A percentile compares a stretch with the other conserved stretches of the same genome.
These are phyloP conservation scores for Ilex asprella DNA, from an alignment of 257 asterid genomes.

Conservation along the genomic window DNA sequence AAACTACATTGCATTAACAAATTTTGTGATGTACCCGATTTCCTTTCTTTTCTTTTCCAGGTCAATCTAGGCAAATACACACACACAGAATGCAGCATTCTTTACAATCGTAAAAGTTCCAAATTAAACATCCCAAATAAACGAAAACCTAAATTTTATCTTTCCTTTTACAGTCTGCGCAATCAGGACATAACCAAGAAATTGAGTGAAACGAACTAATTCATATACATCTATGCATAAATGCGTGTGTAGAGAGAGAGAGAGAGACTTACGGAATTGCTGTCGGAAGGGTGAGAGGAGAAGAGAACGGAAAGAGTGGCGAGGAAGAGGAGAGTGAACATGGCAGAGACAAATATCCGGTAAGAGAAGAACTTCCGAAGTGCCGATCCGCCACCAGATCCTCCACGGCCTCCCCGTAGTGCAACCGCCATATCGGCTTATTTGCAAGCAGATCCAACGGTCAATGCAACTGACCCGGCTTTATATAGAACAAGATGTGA, in stretches of 20 bases:
- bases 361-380: slow-evolving; percentile 76
- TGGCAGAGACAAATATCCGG: slow-evolving; percentile 88
- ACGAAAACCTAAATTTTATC: too few species aligned
- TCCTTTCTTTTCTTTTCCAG: too few species aligned
- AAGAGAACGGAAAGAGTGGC: slow-evolving; percentile 85
- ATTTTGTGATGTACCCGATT: too few species aligned
- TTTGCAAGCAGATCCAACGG: background rate
- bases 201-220: slow-evolving; percentile 1
- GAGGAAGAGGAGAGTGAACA: slow-evolving; percentile 75
- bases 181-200: background rate
- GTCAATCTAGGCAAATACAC: too few species aligned
- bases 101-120: too few species aligned
- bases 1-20: background rate
- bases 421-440: slow-evolving; percentile 61
- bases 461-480: background rate
- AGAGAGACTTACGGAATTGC: slow-evolving; percentile 39
- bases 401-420: slow-evolving; percentile 59
- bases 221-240: background rate
- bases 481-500: background rate
- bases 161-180: background rate
- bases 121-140: too few species aligned
- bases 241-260: background rate
- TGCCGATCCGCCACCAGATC: slow-evolving; percentile 62
- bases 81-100: too few species aligned
- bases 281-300: slow-evolving; percentile 58